Percentiles rank a stretch among this genome's conserved stretches.
These are phyloP conservation scores for Blastocrithidia nonstop DNA, from an alignment of 208 protist species.

Conservation along the genomic window DNA sequence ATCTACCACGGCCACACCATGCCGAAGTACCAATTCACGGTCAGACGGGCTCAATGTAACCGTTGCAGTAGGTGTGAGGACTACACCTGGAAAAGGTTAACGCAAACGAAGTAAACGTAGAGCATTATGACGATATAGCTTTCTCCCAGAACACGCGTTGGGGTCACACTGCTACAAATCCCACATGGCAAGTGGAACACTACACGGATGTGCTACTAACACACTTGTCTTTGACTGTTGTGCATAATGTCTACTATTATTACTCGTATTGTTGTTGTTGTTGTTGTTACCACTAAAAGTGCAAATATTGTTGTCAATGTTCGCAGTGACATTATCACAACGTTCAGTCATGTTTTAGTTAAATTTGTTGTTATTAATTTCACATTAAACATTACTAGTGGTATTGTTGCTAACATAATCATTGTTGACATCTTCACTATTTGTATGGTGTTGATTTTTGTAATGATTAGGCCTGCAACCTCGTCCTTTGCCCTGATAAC, in stretches of 20 bases:
- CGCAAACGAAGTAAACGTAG: conserved; percentile 77
- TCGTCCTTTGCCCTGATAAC: no score
- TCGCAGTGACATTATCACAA: no score
- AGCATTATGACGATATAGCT: conserved; percentile 85
- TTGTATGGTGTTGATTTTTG: no score
- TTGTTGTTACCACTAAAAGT: conserved; percentile 4
- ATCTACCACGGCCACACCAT: conserved; percentile 96
- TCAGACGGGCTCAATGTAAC: conserved; percentile 91
- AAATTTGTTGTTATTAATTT: no score
- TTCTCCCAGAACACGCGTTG: conserved; percentile 94
- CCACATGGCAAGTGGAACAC: conserved; percentile 92
- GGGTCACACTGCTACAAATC: conserved; percentile 98
- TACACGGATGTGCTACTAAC: conserved; percentile 34
- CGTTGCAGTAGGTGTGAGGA: conserved; percentile 89
- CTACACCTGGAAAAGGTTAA: conserved; percentile 88
- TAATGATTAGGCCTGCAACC: no score
- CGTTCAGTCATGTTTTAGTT: no score
- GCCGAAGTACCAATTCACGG: conserved; percentile 57
- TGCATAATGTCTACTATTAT: neutral
- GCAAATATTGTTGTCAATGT: conserved; percentile 11
- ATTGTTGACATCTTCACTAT: no score
- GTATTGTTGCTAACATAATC: no score
- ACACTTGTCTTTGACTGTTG: conserved; percentile 7
- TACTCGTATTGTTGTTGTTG: conserved; percentile 8
- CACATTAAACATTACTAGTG: no score